Base-by-base conservation (phyloP, 106 monocot genomes). In the Dioscorea dumetorum region DNA sequence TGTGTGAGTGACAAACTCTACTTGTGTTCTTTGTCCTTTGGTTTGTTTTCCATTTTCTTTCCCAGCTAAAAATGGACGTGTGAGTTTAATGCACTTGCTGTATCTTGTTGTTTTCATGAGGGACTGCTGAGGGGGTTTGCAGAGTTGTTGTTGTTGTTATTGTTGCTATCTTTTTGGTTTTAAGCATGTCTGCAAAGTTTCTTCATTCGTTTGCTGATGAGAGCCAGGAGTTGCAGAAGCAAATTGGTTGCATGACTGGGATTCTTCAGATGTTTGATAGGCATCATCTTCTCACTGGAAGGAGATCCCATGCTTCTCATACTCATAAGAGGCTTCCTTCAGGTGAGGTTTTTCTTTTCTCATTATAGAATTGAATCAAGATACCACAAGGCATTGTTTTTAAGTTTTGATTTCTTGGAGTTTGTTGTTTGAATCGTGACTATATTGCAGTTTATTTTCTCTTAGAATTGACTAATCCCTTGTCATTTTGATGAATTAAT, bases 201-300 rank as follows among this genome's bases (percentile, higher is more conserved):
- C 54, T 91, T 2, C 72, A 83, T 12, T 67, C 35, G 53, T 75
- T 88, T 33, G 68, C 64, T 2, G 91, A 95, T 31, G 95, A 95
- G 21, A 82, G 76, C 57, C 79, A 71, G 4, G 82, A 88, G 64
- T 41, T 88, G 68, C 81, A 82, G 74, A 80, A 72, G 77, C 88
- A 95, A 72, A 78, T 84, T 48, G 91, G 95, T 21, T 95, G 95
- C 88, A 84, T 95, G 83, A 80, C 77, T 35, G 88, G 95, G 18
- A 76, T 91, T 24, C 86, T 95, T 60, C 91, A 95, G 31, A 76
- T 91, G 61, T 88, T 95, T 41, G 88, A 95, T 63, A 76, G 84
- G 23, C 85, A 81, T 18, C 79, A 80, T 78, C 72, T 86, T 21
- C 67, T 84, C 23, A 18, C 80, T 2, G 73, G 72, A 15, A 74